Evolutionary conservation across 108 stramenopile species (phyloP), one percentile per base, ranked within the genome.

Genomic region (Nitzschia inconspicua): DNA sequence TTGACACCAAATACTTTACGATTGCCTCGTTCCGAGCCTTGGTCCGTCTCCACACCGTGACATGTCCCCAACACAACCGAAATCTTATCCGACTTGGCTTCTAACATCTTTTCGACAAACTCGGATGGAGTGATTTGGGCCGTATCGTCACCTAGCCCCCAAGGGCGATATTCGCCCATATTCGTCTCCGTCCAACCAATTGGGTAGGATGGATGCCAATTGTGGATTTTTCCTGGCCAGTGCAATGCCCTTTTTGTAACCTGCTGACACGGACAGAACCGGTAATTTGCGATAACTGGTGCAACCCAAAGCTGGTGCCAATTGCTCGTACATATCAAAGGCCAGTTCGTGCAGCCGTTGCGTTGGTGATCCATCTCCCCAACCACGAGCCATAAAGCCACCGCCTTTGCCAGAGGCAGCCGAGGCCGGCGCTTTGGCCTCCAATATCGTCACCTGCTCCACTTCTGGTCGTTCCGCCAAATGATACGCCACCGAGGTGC

Each of bases 341-440:
- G 84, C 74, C 31, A 89, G 2, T 16, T 68, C 48, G 20, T 78
- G 78, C 28, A 79, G 53, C 0, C 56, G 19, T 29, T 74, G 62
- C 0, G 78, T 79, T 11, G 78, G 65, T 14, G 53, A 44, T 22
- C 72, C 72, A 65, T 79, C 73, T 1, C 73, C 73, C 78, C 78
- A 79, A 1, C 64, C 55, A 16, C 88, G 72, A 0, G 94, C 94
- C 79, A 95, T 88, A 58, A 95, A 95, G 7, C 94, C 94, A 24
- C 94, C 94, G 1, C 89, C 88, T 63, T 96, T 96, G 6, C 95
- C 95, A 44, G 75, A 78, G 9, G 95, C 95, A 7, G 93, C 93
- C 7, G 82, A 71, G 4, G 91, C 95, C 1, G 85, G 62, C 39
- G 34, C 63, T 18, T 76, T 78, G 39, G 76, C 29, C 75, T 96